Percentiles rank a stretch among this genome's conserved stretches.
phyloP scores from a whole-genome alignment of 306 rosid species.

The Canavalia ensiformis region DNA sequence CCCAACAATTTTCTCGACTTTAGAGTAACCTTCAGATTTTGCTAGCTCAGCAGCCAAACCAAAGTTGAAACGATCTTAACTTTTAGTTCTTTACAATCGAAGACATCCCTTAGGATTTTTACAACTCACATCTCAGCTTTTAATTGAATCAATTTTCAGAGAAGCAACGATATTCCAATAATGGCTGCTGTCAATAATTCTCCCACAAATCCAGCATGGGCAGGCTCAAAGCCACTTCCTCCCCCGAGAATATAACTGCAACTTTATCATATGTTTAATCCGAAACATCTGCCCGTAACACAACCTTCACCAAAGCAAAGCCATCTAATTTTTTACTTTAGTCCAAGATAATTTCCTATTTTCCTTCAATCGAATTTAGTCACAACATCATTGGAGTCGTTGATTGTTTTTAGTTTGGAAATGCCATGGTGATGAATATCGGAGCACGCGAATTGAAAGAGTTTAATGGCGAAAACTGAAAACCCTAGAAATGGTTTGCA shows the following conservation, averaged over 20 bases:
- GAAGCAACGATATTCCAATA: conserved; percentile 89
- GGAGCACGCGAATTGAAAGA: conserved; percentile 18
- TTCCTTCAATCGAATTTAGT: conserved; percentile 95
- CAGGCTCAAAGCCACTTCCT: conserved; percentile 99
- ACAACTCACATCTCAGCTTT: conserved; percentile 95
- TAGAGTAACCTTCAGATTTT: conserved; percentile 91
- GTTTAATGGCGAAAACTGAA: conserved; percentile 27
- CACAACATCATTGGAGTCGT: conserved; percentile 83
- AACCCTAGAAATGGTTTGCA: conserved; percentile 73
- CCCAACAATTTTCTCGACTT: conserved; percentile 96
- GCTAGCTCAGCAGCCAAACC: conserved; percentile 99
- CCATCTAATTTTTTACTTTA: conserved; percentile 96
- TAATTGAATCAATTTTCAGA: conserved; percentile 88
- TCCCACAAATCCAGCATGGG: conserved; percentile 95
- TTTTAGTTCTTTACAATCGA: conserved; percentile 92
- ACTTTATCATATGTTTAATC: conserved; percentile 78
- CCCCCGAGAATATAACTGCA: conserved; percentile 95
- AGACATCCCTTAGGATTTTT: conserved; percentile 96
- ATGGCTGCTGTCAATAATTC: conserved; percentile 98
- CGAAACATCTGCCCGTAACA: conserved; percentile 87
- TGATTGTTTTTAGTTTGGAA: conserved; percentile 83
- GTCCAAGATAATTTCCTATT: too few species aligned
- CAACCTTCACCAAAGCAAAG: conserved; percentile 96
- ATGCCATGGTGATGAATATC: conserved; percentile 64
- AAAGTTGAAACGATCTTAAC: conserved; percentile 94